Evolutionary conservation across 805 yeast genomes (phyloP).

Genomic region (Clavispora asparagi): DNA sequence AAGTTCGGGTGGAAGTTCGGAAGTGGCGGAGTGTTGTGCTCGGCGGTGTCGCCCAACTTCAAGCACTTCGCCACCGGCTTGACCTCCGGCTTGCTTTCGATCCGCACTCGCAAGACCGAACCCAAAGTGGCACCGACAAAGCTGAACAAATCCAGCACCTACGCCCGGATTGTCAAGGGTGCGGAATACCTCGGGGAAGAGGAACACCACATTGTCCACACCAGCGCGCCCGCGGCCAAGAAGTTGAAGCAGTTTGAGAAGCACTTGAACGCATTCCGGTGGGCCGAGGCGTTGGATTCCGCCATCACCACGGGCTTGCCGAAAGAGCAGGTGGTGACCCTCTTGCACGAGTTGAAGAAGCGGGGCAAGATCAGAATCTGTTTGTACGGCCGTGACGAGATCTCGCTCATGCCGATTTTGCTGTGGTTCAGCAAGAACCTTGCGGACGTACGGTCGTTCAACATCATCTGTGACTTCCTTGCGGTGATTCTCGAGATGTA

Average conservation of each 20-base stretch:
- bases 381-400: slow-evolving; percentile 77
- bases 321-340: slow-evolving; percentile 74
- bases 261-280: slow-evolving; percentile 79
- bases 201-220: slow-evolving; percentile 67
- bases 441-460: slow-evolving; percentile 71
- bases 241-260: slow-evolving; percentile 78
- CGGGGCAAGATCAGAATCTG: slow-evolving; percentile 88
- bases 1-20: slow-evolving; percentile 98
- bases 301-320: slow-evolving; percentile 79
- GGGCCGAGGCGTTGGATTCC: slow-evolving; percentile 88
- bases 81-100: slow-evolving; percentile 81
- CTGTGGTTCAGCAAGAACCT: slow-evolving; percentile 76
- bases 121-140: slow-evolving; percentile 48
- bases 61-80: slow-evolving; percentile 92
- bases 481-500: slow-evolving; percentile 71
- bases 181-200: slow-evolving; percentile 86
- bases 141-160: slow-evolving; percentile 53
- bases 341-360: slow-evolving; percentile 77
- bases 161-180: slow-evolving; percentile 82
- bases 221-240: slow-evolving; percentile 48
- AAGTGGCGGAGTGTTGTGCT: slow-evolving; percentile 74
- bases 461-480: slow-evolving; percentile 61
- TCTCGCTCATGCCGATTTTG: slow-evolving; percentile 75
- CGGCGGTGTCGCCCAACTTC: slow-evolving; percentile 80
- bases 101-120: slow-evolving; percentile 78